phyloP scores from a whole-genome alignment of 2,329 filamentous ascomycete species.

The Microascus cirrosus region DNA sequence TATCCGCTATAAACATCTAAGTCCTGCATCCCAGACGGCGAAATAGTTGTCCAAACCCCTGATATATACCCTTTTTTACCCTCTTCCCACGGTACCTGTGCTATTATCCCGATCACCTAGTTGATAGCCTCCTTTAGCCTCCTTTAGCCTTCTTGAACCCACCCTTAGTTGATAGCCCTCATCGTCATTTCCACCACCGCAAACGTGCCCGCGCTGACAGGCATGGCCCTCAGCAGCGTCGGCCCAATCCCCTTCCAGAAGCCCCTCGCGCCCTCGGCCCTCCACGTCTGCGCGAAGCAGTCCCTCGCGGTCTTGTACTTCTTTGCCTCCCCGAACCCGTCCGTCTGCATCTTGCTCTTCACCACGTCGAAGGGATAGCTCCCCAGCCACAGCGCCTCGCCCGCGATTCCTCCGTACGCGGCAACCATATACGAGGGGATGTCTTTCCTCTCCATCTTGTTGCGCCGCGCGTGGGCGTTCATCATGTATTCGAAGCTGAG shows the following conservation, averaged over 20 bases:
- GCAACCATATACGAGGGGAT: constrained; percentile 80
- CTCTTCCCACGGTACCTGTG: background rate
- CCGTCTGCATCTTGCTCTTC: constrained; percentile 99
- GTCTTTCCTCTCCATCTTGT: constrained; percentile 62
- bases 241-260: constrained; percentile 95
- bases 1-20: background rate
- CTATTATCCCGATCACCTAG: background rate
- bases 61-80: background rate
- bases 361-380: constrained; percentile 96
- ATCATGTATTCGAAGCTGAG: constrained; percentile 91
- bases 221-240: constrained; percentile 89
- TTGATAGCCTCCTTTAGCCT: background rate
- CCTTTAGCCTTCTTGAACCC: background rate
- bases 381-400: constrained; percentile 84
- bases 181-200: constrained; percentile 64
- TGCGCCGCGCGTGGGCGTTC: constrained; percentile 75
- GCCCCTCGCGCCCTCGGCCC: constrained; percentile 62
- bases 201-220: constrained; percentile 95
- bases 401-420: constrained; percentile 82
- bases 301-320: constrained; percentile 75
- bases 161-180: constrained; percentile 45
- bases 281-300: constrained; percentile 77
- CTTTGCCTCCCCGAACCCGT: constrained; percentile 67
- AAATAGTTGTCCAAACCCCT: background rate
- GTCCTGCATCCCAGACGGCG: background rate